Base-by-base conservation (phyloP, 345 rosid genomes). In the Citrus reticulata region DNA sequence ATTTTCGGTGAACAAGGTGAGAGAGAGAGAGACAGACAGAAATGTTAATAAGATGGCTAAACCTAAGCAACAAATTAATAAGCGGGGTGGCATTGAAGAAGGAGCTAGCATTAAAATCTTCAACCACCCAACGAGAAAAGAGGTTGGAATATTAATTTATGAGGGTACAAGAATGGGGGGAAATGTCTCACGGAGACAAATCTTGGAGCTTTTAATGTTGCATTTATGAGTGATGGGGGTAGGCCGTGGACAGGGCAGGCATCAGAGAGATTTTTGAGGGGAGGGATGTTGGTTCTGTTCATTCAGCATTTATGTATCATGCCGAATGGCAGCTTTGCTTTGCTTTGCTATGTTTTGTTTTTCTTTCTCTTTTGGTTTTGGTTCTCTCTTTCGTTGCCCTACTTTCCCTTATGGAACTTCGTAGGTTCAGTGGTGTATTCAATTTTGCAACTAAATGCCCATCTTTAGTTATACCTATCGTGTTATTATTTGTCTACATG, bases 41-140 rank as follows among this genome's bases (percentile, higher is more conserved):
- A 35, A 14, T 39, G 67, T 68, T 62, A 67, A 68, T 24, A 77
- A 54, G 73, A 55, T 65, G 64, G 13, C 20, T 2, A 19, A 66
- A 8, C 16, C 46, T 6, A 14, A 19, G 22, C 19, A 39, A 29
- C 63, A 59, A 75, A 73, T 14, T 35, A 70, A 63, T 34, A 60
- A 34, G 62, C n/a, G 9, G 61, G 37, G 71, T 42, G 34, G 80
- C 86, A 84, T 81, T 86, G 72, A 85, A 78, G 84, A 79, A 81
- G 74, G 22, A 32, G 77, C 88, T 25, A 25, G 75, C 90, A 87
- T 85, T 85, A 32, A 88, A 78, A 66, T 71, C 79, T 35, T 68
- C 89, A 88, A 83, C 91, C 14, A 80, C 91, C 83, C 79, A 63
- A 68, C 77, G 80, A 76, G 75, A 85, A 77, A 73, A 85, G 84